Evolutionary conservation across 2,329 filamentous ascomycete species (phyloP).

Genomic region (Aspergillus neotritici): DNA sequence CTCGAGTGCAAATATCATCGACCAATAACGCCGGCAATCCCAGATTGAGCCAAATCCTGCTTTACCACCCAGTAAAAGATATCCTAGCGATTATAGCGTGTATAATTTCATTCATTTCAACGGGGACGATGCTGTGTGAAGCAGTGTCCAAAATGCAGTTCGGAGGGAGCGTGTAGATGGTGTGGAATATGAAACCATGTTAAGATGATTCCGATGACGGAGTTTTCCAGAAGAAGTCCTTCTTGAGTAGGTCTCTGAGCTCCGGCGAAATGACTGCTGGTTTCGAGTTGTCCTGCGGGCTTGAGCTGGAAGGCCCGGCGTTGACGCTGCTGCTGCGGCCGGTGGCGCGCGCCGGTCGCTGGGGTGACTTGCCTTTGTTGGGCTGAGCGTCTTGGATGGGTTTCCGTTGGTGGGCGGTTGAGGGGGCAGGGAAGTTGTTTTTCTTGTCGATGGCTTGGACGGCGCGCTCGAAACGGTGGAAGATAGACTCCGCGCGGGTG

Average conservation of each 20-base stretch:
- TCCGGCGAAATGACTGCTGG: constrained; percentile 59
- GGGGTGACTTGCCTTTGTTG: constrained; percentile 30
- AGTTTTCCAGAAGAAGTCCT: constrained; percentile 49
- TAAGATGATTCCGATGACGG: constrained; percentile 7
- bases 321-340: constrained; percentile 23
- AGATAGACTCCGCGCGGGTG: constrained; percentile 81
- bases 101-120: too few relatives aligned
- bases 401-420: constrained; percentile 46
- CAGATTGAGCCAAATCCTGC: too few relatives aligned
- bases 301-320: constrained; percentile 1
- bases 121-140: too few relatives aligned
- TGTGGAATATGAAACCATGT: not conserved
- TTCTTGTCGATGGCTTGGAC: constrained; percentile 93
- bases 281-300: constrained; percentile 13
- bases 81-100: too few relatives aligned
- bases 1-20: too few relatives aligned
- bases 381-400: constrained; percentile 22
- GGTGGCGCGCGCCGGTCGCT: constrained; percentile 11
- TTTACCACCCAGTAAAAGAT: too few relatives aligned
- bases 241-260: constrained; percentile 55
- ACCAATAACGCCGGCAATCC: too few relatives aligned
- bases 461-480: constrained; percentile 77
- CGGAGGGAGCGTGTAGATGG: not conserved
- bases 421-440: constrained; percentile 64
- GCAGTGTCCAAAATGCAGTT: too few relatives aligned